Base-by-base conservation (phyloP, 208 protist genomes). In the Crithidia acanthocephali region DNA sequence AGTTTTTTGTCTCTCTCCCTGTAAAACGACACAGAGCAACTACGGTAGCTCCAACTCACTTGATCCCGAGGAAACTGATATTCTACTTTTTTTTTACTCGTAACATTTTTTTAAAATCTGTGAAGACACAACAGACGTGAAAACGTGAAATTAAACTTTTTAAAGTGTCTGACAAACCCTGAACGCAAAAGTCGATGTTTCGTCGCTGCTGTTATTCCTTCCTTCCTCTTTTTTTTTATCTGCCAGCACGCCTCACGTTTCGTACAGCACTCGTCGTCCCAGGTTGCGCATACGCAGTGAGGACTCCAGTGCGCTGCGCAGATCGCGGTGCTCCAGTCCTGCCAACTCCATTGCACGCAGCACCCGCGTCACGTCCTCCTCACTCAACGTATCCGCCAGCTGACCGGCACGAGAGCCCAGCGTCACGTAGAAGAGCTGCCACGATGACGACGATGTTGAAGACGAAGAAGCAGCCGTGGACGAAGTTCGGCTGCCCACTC, bases 231-330 rank as follows among this genome's bases (percentile, higher is more conserved):
- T 10, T 27, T n/a, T n/a, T n/a, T n/a, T n/a, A n/a, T n/a, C n/a
- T n/a, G n/a, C n/a, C n/a, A n/a, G n/a, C n/a, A n/a, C 10, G 2
- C 9, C 5, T n/a, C 56, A 68, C 22, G 65, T 66, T 16, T 78
- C 61, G 33, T 78, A 77, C 0, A 86, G 53, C 23, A 72, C 25
- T 6, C 79, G 72, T 4, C 73, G 40, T 2, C 65, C 56, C 30
- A 94, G 33, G 23, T 60, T 68, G n/a, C 81, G 78, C 80, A 92
- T 75, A 0, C 89, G 86, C 58, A 92, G 68, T 8, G 72, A 81
- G 13, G 89, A 91, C 79, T 83, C 81, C 45, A 94, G 61, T 23
- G 84, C 82, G 30, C 55, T 47, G 10, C 84, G 84, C 45, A 94
- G 76, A 18, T 68, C 72, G 4, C 84, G 79, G 32, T 92, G 84